These are phyloP conservation scores for Thalassiosira delicatula DNA, from an alignment of 352 stramenopile genomes.

Conservation along the genomic window DNA sequence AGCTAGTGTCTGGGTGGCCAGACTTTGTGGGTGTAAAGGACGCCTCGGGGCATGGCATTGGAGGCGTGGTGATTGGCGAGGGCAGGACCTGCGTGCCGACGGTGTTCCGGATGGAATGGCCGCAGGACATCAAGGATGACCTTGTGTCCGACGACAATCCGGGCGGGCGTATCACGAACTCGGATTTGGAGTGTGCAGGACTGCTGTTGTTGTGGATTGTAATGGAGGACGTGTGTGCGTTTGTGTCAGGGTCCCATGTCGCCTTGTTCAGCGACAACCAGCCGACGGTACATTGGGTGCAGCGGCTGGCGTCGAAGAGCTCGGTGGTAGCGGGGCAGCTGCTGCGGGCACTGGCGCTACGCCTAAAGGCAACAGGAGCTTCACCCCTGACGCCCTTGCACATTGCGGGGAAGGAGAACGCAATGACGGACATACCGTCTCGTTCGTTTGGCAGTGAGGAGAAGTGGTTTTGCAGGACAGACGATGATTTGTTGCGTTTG, in stretches of 20 bases:
- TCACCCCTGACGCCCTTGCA: slow-evolving; percentile 14
- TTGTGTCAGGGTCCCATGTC: background rate
- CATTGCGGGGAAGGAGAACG: slow-evolving; percentile 18
- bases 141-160: slow-evolving; percentile 16
- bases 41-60: background rate
- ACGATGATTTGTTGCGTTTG: slow-evolving; percentile 24
- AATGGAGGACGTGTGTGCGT: background rate
- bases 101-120: slow-evolving; percentile 15
- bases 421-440: slow-evolving; percentile 44
- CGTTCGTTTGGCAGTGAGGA: slow-evolving; percentile 45
- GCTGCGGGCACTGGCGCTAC: background rate
- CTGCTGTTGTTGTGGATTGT: background rate
- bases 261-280: slow-evolving; percentile 5
- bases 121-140: background rate
- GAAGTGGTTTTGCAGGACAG: slow-evolving; percentile 28
- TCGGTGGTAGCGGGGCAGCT: background rate
- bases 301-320: background rate
- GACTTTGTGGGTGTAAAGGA: background rate
- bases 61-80: background rate
- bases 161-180: slow-evolving; percentile 3
- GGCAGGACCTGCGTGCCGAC: background rate
- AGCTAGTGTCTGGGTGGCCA: background rate
- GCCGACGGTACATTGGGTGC: slow-evolving; percentile 7
- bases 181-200: background rate
- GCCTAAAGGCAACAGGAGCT: background rate